A percentile compares a stretch with the other conserved stretches of the same genome.
Evolutionary conservation across 352 stramenopile species (phyloP).

Genomic region (Globisporangium ultimum): DNA sequence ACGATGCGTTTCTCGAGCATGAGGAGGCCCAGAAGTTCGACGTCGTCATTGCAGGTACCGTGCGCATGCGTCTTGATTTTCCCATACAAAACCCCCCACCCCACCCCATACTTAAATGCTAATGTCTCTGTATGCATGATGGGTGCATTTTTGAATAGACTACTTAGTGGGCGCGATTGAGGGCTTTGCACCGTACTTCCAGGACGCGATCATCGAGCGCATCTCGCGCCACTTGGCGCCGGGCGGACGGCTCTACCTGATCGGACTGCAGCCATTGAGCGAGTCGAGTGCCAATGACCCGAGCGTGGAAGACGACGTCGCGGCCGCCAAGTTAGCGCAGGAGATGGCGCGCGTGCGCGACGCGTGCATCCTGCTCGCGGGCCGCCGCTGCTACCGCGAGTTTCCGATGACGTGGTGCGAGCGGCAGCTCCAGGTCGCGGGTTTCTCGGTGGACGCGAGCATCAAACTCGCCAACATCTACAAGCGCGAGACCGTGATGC

Average conservation of each 20-base stretch:
- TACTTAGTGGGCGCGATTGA: conserved; percentile 93
- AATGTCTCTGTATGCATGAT: conserved; percentile 1
- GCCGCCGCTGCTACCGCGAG: conserved; percentile 87
- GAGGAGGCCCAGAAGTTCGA: conserved; percentile 59
- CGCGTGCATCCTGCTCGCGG: conserved; percentile 88
- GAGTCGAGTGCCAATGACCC: conserved; percentile 27
- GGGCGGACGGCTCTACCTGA: conserved; percentile 86
- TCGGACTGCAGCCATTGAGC: conserved; percentile 87
- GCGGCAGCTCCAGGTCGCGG: conserved; percentile 59
- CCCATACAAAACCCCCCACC: too few species aligned
- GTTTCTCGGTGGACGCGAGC: conserved; percentile 49
- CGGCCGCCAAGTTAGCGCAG: conserved; percentile 38
- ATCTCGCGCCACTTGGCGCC: conserved; percentile 72
- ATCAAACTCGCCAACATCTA: conserved; percentile 88
- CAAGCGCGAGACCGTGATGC: conserved; percentile 70
- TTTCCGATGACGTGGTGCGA: conserved; percentile 88
- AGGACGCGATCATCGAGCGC: conserved; percentile 53
- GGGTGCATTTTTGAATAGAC: conserved; percentile 49
- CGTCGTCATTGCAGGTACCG: conserved; percentile 64
- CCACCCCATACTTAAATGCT: too few species aligned
- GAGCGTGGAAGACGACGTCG: conserved; percentile 24
- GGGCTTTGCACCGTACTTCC: conserved; percentile 88
- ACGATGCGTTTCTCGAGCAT: conserved; percentile 54
- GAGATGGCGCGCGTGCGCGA: conserved; percentile 78
- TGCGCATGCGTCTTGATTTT: not conserved